A percentile compares a stretch with the other conserved stretches of the same genome.
phyloP scores from a whole-genome alignment of 345 rosid species.

The Litchi chinensis region DNA sequence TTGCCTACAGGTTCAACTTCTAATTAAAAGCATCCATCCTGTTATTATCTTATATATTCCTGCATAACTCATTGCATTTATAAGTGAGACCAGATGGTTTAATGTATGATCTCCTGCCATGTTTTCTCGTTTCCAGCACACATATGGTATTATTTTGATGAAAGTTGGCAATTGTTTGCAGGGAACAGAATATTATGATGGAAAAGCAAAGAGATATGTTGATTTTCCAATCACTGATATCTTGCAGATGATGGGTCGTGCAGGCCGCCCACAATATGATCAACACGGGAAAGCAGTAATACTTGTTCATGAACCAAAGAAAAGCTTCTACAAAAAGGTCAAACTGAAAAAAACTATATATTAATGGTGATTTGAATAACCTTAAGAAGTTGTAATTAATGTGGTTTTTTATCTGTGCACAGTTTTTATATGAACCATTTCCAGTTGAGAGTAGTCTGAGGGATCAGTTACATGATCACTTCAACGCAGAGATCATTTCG shows the following conservation, averaged over 20 bases:
- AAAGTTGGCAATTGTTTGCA: slow-evolving; percentile 26
- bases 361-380: slow-evolving; percentile 20
- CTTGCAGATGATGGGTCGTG: slow-evolving; percentile 99
- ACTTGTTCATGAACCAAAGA: slow-evolving; percentile 98
- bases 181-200: slow-evolving; percentile 98
- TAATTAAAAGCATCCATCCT: not conserved
- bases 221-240: slow-evolving; percentile 97
- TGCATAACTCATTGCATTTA: not conserved
- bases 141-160: slow-evolving; percentile 6
- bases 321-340: slow-evolving; percentile 98
- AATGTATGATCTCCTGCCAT: not conserved
- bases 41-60: not conserved
- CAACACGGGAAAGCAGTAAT: slow-evolving; percentile 99
- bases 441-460: slow-evolving; percentile 98
- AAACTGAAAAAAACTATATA: slow-evolving; percentile 13
- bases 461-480: slow-evolving; percentile 82
- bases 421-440: slow-evolving; percentile 98
- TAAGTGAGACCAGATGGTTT: not conserved
- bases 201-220: slow-evolving; percentile 93
- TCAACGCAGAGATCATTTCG: slow-evolving; percentile 91
- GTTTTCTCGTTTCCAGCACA: not conserved
- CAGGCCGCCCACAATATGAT: slow-evolving; percentile 98
- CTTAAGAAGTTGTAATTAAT: slow-evolving; percentile 11
- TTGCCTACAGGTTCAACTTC: not conserved
- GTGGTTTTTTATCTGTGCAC: slow-evolving; percentile 43